Percentiles rank a stretch among this genome's conserved stretches.
phyloP scores from a whole-genome alignment of 2,329 filamentous ascomycete genomes.

The Trichoderma koningii region DNA sequence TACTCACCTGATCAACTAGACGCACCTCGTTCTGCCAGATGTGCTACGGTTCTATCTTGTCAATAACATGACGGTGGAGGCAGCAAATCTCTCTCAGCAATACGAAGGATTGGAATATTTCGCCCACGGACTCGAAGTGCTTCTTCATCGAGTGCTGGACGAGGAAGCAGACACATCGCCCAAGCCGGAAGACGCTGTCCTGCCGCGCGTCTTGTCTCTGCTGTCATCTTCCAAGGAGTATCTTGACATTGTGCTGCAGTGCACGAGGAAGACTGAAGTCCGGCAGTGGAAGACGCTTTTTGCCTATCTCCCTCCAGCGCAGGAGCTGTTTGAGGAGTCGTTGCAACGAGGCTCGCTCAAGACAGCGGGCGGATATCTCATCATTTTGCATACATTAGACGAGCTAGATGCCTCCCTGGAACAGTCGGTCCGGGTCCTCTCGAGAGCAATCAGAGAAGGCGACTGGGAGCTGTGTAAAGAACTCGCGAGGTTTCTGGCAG shows the following conservation, averaged over 20 bases:
- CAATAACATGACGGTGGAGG: constrained; percentile 75
- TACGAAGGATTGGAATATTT: constrained; percentile 91
- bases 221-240: constrained; percentile 79
- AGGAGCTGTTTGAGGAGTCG: constrained; percentile 91
- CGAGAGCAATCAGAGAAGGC: constrained; percentile 75
- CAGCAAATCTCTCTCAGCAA: constrained; percentile 77
- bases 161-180: constrained; percentile 81
- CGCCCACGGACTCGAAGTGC: constrained; percentile 85
- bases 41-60: constrained; percentile 78
- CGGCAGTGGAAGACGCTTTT: constrained; percentile 95
- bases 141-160: constrained; percentile 90
- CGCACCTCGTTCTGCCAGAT: constrained; percentile 89
- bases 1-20: constrained; percentile 51
- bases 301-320: constrained; percentile 83
- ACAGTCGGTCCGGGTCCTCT: constrained; percentile 78
- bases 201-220: constrained; percentile 65
- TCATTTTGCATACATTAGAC: constrained; percentile 84
- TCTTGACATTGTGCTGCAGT: constrained; percentile 93
- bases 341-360: constrained; percentile 83
- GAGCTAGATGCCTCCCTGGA: constrained; percentile 69
- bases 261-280: constrained; percentile 94
- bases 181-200: constrained; percentile 62
- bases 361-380: constrained; percentile 93
- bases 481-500: constrained; percentile 89
- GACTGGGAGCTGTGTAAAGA: constrained; percentile 98